A percentile compares a stretch with the other conserved stretches of the same genome.
phyloP scores from a whole-genome alignment of 306 rosid species.

The Cyamopsis tetragonoloba region DNA sequence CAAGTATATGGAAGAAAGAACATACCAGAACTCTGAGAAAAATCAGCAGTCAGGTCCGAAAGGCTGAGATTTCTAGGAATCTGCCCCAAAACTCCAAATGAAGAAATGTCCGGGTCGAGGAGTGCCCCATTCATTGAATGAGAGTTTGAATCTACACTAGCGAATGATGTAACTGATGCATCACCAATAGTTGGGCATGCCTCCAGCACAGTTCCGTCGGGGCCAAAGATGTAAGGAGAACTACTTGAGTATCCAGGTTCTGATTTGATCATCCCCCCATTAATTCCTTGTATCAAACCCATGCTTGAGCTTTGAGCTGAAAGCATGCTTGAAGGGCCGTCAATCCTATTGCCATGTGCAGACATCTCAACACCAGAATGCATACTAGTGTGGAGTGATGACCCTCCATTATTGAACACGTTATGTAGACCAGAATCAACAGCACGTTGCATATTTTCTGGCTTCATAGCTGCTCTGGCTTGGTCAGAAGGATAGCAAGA shows the following conservation, averaged over 20 bases:
- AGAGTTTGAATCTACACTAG: slow-evolving; percentile 47
- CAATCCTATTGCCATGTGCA: slow-evolving; percentile 47
- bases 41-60: slow-evolving; percentile 69
- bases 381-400: slow-evolving; percentile 50
- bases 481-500: slow-evolving; percentile 51
- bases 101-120: slow-evolving; percentile 52
- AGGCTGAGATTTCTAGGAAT: slow-evolving; percentile 71
- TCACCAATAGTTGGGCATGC: slow-evolving; percentile 63
- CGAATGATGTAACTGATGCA: slow-evolving; percentile 53
- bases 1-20: background rate
- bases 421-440: slow-evolving; percentile 47
- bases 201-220: slow-evolving; percentile 57
- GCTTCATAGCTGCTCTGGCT: slow-evolving; percentile 44
- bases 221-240: slow-evolving; percentile 43
- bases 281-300: slow-evolving; percentile 62
- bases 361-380: slow-evolving; percentile 47
- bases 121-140: slow-evolving; percentile 58
- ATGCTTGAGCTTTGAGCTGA: slow-evolving; percentile 52
- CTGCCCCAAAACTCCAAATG: slow-evolving; percentile 59
- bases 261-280: slow-evolving; percentile 62
- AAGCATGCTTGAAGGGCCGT: slow-evolving; percentile 42
- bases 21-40: slow-evolving; percentile 70
- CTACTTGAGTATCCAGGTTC: slow-evolving; percentile 61
- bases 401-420: slow-evolving; percentile 52
- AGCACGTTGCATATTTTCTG: slow-evolving; percentile 52